These are phyloP conservation scores for Asterella californica DNA, from an alignment of 225 moss, liverwort and hornwort species.

Conservation along the genomic window DNA sequence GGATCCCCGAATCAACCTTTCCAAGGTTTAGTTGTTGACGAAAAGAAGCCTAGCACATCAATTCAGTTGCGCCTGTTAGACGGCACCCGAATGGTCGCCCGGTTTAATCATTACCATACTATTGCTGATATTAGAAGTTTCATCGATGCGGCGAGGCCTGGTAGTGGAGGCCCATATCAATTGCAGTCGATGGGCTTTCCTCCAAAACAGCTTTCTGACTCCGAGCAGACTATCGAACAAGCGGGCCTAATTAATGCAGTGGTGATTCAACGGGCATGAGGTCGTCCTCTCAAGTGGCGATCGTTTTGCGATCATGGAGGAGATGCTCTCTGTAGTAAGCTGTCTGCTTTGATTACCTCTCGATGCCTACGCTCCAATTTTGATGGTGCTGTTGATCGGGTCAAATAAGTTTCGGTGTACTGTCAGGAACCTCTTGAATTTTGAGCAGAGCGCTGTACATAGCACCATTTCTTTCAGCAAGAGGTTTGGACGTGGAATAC, in stretches of 20 bases:
- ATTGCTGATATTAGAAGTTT: slow-evolving; percentile 79
- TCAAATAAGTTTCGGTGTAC: slow-evolving; percentile 7
- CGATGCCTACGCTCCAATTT: neutral
- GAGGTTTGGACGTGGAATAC: slow-evolving; percentile 5
- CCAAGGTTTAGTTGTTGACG: slow-evolving; percentile 73
- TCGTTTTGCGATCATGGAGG: neutral
- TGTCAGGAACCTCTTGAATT: slow-evolving; percentile 2
- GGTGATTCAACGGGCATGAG: slow-evolving; percentile 63
- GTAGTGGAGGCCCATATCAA: slow-evolving; percentile 60
- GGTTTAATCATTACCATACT: slow-evolving; percentile 77
- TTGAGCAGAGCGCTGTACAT: slow-evolving; percentile 24
- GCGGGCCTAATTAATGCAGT: slow-evolving; percentile 85
- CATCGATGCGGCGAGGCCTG: slow-evolving; percentile 83
- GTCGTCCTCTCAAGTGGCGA: neutral
- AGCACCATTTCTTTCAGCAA: slow-evolving; percentile 16
- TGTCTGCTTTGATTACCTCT: neutral
- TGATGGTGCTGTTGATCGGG: slow-evolving; percentile 14
- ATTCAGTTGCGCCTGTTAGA: slow-evolving; percentile 82
- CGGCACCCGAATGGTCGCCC: slow-evolving; percentile 90
- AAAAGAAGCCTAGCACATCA: slow-evolving; percentile 70
- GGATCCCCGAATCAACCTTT: slow-evolving; percentile 33
- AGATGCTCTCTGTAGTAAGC: neutral
- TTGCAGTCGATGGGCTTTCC: slow-evolving; percentile 85
- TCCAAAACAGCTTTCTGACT: slow-evolving; percentile 62
- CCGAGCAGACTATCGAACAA: slow-evolving; percentile 54